Conservation (phyloP, 2,329 filamentous ascomycete genomes). For the Monosporascus cannonballus region DNA sequence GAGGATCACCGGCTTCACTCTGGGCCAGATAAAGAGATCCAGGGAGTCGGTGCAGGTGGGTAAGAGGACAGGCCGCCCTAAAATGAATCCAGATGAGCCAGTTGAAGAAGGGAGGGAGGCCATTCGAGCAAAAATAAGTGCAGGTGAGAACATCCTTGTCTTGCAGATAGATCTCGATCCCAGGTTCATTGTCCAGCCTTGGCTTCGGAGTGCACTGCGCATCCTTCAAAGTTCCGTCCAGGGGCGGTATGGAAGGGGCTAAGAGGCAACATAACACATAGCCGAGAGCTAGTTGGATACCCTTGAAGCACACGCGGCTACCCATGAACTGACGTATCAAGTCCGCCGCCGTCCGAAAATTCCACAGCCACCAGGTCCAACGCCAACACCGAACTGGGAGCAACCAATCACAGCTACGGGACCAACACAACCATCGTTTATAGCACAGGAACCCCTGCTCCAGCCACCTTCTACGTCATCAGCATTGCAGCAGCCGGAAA, state of each 20-base stretch:
- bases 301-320: no score
- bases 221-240: no score
- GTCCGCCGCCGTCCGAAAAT: neutral
- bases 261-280: no score
- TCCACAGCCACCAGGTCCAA: neutral
- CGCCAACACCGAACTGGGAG: neutral
- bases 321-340: neutral
- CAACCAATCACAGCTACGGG: neutral
- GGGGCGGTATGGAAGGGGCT: no score
- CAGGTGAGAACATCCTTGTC: neutral
- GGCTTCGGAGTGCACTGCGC: no score
- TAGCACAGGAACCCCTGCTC: neutral
- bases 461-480: neutral
- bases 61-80: conserved; percentile 3
- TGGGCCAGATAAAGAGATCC: conserved; percentile 5
- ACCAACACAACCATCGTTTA: neutral
- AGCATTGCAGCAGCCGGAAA: neutral
- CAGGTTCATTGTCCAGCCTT: no score
- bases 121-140: neutral
- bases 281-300: no score
- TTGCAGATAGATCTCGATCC: no score
- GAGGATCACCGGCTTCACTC: conserved; percentile 2
- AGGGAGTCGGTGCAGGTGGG: neutral
- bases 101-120: neutral
- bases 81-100: neutral